Evolutionary conservation across 257 asterid genomes (phyloP).

Genomic region (Leptodermis oblonga): DNA sequence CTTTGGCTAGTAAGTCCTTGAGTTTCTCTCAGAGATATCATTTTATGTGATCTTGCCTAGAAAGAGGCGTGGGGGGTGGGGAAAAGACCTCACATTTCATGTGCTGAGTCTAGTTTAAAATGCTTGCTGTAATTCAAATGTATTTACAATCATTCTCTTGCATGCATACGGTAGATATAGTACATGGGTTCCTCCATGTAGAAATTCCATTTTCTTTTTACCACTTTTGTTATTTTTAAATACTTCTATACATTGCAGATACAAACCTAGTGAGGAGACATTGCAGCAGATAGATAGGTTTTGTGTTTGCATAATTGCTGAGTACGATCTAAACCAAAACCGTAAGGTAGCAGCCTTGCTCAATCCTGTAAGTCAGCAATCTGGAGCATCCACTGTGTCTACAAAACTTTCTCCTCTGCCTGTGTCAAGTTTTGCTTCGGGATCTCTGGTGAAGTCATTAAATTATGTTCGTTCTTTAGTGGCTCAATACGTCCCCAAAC

Average conservation of each 20-base stretch:
- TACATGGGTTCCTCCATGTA: neutral
- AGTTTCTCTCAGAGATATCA: neutral
- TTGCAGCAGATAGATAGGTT: slow-evolving; percentile 89
- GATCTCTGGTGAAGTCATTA: slow-evolving; percentile 88
- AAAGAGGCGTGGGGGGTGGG: neutral
- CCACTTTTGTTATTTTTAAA: neutral
- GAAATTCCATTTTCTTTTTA: neutral
- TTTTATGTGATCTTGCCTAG: neutral
- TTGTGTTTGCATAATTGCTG: slow-evolving; percentile 79
- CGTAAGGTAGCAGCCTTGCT: slow-evolving; percentile 73
- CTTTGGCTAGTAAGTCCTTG: neutral
- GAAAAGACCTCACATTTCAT: neutral
- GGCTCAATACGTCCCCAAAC: slow-evolving; percentile 82
- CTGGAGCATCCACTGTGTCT: slow-evolving; percentile 45
- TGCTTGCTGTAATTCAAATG: neutral
- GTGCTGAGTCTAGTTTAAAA: neutral
- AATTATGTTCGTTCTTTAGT: slow-evolving; percentile 91
- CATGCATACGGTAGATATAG: neutral
- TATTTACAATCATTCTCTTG: neutral
- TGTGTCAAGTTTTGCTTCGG: slow-evolving; percentile 85
- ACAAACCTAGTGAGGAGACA: slow-evolving; percentile 96
- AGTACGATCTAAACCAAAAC: slow-evolving; percentile 69
- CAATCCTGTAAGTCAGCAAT: slow-evolving; percentile 62
- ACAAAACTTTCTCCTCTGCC: slow-evolving; percentile 67
- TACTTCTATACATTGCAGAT: slow-evolving; percentile 49